Base-by-base conservation (phyloP, 352 stramenopile species). In the Phytopythium litorale region DNA sequence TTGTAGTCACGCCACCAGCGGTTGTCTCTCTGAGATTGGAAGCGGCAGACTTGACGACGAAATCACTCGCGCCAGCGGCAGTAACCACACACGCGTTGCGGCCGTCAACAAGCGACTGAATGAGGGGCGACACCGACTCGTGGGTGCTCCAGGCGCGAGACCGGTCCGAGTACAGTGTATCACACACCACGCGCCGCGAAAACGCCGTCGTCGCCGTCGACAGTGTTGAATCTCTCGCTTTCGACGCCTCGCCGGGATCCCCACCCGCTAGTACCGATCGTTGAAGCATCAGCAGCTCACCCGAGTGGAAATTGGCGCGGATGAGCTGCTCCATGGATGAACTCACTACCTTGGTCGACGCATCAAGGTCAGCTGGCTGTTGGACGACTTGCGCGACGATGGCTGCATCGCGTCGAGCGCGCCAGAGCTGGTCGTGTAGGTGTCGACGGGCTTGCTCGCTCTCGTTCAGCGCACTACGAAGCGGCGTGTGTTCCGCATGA, bases 391-490 rank as follows among this genome's bases (percentile, higher is more conserved):
- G 84, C 33, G 78, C 88, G 30, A 89, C 66, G 7, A 92, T 63
- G 18, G 87, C 43, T 7, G 84, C 81, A 43, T 92, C 81, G 7
- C 71, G 72, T 23, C 75, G 65, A 12, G 82, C 60, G 0, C 67
- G 64, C 84, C 84, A 92, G 33, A 92, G 58, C 53, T 92, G 81
- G 11, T 92, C 83, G 55, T 91, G 81, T 54, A 92, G 62, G 55
- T 92, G 83, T 25, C 70, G 75, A 6, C 79, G 69, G 21, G 78
- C 71, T 35, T 82, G 68, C 52, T 89, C 75, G 3, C 75, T 64
- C 13, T 62, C 68, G 7, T 62, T 54, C 6, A 90, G 54, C 43
- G 81, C 79, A 4, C 71, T 25, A 3, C 79, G 70, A 45, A 92
- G 62, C 2, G 82, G 80, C 15, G 70, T 64, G 63, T 85, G 81